Evolutionary conservation across 495 filamentous ascomycete species (phyloP).

Genomic region (Neurospora hispaniola): DNA sequence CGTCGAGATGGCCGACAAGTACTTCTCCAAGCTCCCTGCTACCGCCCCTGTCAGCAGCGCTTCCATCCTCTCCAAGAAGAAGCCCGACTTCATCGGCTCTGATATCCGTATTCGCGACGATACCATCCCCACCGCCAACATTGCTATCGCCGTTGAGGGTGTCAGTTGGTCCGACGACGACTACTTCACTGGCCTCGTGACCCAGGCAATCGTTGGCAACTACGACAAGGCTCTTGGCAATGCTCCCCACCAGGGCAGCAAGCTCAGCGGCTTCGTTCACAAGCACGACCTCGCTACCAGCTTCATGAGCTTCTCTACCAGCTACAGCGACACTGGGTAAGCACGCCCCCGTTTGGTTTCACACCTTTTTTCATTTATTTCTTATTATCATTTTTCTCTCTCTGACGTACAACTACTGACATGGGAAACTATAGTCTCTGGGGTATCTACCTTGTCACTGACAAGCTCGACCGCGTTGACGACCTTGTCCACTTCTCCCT

Average conservation of each 20-base stretch:
- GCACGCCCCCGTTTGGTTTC: slow-evolving; percentile 10
- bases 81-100: slow-evolving; percentile 90
- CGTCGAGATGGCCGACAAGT: slow-evolving; percentile 90
- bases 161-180: slow-evolving; percentile 98
- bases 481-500: slow-evolving; percentile 97
- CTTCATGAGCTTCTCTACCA: slow-evolving; percentile 99
- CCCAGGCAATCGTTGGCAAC: slow-evolving; percentile 98
- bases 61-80: slow-evolving; percentile 66
- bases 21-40: slow-evolving; percentile 71
- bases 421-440: slow-evolving; percentile 59
- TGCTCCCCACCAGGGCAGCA: slow-evolving; percentile 91
- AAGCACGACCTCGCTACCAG: slow-evolving; percentile 92
- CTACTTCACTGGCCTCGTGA: slow-evolving; percentile 96
- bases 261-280: slow-evolving; percentile 87
- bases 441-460: slow-evolving; percentile 97
- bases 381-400: not conserved
- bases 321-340: slow-evolving; percentile 98
- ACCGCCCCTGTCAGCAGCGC: slow-evolving; percentile 59
- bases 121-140: slow-evolving; percentile 89
- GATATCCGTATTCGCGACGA: slow-evolving; percentile 93
- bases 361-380: not conserved
- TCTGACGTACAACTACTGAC: not conserved
- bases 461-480: slow-evolving; percentile 76
- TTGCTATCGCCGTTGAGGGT: slow-evolving; percentile 97
- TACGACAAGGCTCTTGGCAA: slow-evolving; percentile 99